Base-by-base conservation (phyloP, 805 yeast species). In the Jamesozyma gamospora region DNA sequence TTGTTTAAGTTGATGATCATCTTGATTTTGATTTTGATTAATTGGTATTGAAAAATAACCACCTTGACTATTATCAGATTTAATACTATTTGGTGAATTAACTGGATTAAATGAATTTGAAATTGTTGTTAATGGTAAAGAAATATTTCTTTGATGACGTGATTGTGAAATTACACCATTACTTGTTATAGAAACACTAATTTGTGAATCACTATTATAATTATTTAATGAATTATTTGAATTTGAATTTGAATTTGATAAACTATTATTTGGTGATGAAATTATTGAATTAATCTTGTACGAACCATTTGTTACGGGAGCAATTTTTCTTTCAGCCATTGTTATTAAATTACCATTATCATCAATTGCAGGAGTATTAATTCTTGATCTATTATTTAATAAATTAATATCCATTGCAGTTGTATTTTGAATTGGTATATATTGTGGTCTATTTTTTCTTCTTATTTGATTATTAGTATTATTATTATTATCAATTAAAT, bases 21-120 rank as follows among this genome's bases (percentile, higher is more conserved):
- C 17, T 15, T 29, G 17, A 6, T 15, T 9, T 29, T 33, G 25
- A 17, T 15, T 13, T 21, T 29, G 33, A 5, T 42, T 41, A 2
- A 62, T 43, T 4, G 66, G 66, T 13, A 62, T 48, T 2, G 62
- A 61, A 44, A 62, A 62, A 35, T 62, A 62, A 2, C 64, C 65
- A 24, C 63, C 62, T 15, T 46, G 49, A 34, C 62, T 56, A 4
- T 48, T 49, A 3, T 47, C 56, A 11, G 60, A 50, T 11, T 42
- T 41, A 35, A 44, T 37, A 41, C 61, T 52, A 16, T 48, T 43
- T 12, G 60, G 58, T 1, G 59, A 52, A 28, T 43, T 42, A n/a
- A 47, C 46, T 1, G 50, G 38, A 16, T 39, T 38, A 12, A 36
- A 27, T 4, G 41, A 47, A 18, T 45, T 34, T 4, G 41, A 47